Conservation (phyloP, 495 filamentous ascomycete species). For the Neurospora hispaniola region DNA sequence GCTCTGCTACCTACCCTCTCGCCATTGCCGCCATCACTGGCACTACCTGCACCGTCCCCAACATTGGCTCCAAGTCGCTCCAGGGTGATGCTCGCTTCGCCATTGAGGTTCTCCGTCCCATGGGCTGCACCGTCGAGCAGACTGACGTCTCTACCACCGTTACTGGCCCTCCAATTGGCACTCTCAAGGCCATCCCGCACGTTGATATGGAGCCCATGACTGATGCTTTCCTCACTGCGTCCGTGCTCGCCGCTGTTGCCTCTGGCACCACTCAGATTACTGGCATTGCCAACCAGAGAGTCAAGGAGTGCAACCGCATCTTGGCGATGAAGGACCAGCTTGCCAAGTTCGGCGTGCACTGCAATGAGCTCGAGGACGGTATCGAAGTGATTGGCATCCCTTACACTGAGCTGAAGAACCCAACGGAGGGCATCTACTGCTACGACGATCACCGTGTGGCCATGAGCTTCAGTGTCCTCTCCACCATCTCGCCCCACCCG, state of each 20-base stretch:
- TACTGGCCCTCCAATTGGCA: conserved; percentile 67
- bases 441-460: conserved; percentile 98
- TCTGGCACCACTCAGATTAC: conserved; percentile 73
- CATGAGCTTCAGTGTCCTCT: conserved; percentile 95
- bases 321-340: conserved; percentile 92
- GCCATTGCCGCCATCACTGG: conserved; percentile 92
- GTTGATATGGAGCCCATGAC: conserved; percentile 99
- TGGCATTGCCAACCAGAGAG: conserved; percentile 96
- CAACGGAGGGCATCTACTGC: conserved; percentile 66
- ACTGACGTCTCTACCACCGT: conserved; percentile 83
- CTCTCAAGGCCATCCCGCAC: conserved; percentile 52
- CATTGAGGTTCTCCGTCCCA: conserved; percentile 77
- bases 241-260: conserved; percentile 87
- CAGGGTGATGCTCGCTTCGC: conserved; percentile 96
- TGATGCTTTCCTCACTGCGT: conserved; percentile 93
- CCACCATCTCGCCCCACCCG: conserved; percentile 59
- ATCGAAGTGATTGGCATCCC: conserved; percentile 73
- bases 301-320: conserved; percentile 98
- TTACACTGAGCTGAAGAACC: conserved; percentile 46
- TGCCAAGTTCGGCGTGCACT: conserved; percentile 87
- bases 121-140: conserved; percentile 89
- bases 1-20: conserved; percentile 93
- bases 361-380: conserved; percentile 82
- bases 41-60: conserved; percentile 88
- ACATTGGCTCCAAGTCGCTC: conserved; percentile 83